phyloP scores from a whole-genome alignment of 768 basidiomycete genomes.

The Lenzites betulinus region DNA sequence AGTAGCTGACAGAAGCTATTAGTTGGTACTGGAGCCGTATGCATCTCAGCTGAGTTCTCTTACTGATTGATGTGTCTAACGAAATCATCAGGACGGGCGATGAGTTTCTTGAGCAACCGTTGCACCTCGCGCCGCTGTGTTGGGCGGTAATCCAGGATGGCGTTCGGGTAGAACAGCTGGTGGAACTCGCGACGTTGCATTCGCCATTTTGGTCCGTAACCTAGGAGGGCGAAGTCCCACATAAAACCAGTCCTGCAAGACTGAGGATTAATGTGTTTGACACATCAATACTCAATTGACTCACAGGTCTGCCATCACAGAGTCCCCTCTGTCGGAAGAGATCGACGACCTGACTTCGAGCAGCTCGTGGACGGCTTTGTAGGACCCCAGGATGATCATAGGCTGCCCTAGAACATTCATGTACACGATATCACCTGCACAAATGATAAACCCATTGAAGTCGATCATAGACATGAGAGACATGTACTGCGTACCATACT shows the following conservation, averaged over 20 bases:
- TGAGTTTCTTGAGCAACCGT: neutral
- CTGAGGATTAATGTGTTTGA: neutral
- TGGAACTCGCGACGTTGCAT: constrained; percentile 20
- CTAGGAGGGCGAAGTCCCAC: constrained; percentile 2
- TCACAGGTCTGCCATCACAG: constrained; percentile 3
- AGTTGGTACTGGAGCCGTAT: neutral
- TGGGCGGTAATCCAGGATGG: constrained; percentile 5
- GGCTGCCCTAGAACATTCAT: constrained; percentile 11
- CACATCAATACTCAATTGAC: too few species aligned
- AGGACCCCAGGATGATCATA: constrained; percentile 10
- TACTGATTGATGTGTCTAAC: constrained; percentile 5
- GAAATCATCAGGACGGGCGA: constrained; percentile 3
- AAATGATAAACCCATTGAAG: too few species aligned
- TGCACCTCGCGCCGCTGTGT: constrained; percentile 7
- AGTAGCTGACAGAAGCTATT: neutral
- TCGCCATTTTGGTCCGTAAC: constrained; percentile 17
- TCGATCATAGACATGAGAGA: too few species aligned
- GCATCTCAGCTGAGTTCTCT: neutral
- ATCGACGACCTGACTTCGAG: constrained; percentile 8
- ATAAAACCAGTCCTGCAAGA: neutral
- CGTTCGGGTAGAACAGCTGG: constrained; percentile 14
- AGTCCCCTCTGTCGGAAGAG: constrained; percentile 1
- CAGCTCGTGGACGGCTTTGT: constrained; percentile 3
- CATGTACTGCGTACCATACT: constrained; percentile 12
- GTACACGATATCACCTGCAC: constrained; percentile 18